Evolutionary conservation across 371 early-diverging fungal species (phyloP).

Genomic region (Capillidium heterosporum): DNA sequence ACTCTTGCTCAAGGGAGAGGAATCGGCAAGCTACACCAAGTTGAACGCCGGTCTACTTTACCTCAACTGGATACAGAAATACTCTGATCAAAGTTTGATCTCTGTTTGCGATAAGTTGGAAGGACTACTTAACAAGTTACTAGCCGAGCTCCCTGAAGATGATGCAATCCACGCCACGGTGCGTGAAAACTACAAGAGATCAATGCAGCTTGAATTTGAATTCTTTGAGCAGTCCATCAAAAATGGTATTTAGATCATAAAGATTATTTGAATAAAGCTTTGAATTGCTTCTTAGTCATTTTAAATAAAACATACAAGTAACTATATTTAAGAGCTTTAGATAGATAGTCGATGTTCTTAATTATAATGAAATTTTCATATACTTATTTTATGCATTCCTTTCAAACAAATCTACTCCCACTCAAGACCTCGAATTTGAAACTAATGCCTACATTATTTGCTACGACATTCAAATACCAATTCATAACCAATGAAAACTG

Average conservation of each 20-base stretch:
- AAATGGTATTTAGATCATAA: not conserved
- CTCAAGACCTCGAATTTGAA: too few relatives aligned
- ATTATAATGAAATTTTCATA: too few relatives aligned
- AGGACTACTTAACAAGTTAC: not conserved
- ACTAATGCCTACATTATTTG: too few relatives aligned
- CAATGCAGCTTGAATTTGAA: not conserved
- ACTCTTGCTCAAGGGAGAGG: too few relatives aligned
- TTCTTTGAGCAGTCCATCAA: not conserved
- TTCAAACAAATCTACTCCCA: too few relatives aligned
- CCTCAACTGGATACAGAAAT: not conserved
- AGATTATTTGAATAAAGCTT: not conserved
- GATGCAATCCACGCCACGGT: not conserved
- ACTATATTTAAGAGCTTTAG: too few relatives aligned
- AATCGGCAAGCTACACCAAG: not conserved
- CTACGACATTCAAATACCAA: too few relatives aligned
- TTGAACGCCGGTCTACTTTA: not conserved
- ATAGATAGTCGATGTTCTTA: too few relatives aligned
- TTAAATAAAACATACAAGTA: too few relatives aligned
- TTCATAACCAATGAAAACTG: too few relatives aligned
- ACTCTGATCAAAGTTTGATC: not conserved
- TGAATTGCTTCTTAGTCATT: too few relatives aligned
- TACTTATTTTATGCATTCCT: too few relatives aligned
- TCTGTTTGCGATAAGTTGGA: not conserved
- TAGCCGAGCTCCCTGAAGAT: not conserved
- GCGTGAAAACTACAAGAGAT: not conserved